Evolutionary conservation across 108 stramenopile species (phyloP), one percentile per base, ranked within the genome.

Genomic region (Nannochloropsis oceanica): DNA sequence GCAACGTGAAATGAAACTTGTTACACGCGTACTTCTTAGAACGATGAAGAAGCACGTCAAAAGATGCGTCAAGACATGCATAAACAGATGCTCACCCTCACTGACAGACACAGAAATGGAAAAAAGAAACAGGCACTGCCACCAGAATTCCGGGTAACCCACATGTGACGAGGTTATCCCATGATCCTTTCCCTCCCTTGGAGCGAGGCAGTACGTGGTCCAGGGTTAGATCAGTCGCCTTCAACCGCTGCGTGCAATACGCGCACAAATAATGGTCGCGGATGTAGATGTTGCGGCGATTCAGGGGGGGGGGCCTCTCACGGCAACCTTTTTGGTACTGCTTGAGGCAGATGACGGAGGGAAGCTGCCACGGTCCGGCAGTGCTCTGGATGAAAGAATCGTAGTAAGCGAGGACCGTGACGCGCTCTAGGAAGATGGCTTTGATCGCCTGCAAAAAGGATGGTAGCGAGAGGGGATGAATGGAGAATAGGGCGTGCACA

Each of bases 361-460:
- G 90, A 26, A 91, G 85, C 42, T 81, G 42, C 8, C 88, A 80
- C 59, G 44, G 79, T 22, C 43, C 27, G 43, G 87, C 26, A 9
- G 87, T 27, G 44, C 84, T 84, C 8, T 87, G 90, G 25, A 91
- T 73, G 14, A 27, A 26, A 8, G 44, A 44, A 79, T 90, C 90
- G 84, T 91, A 86, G 43, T 84, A 82, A 42, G 88, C 86, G 34
- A 91, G 81, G 11, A 91, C 91, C 24, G 43, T 44, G 25, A 90
- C 91, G 43, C 89, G 88, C 27, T 89, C 88, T 59, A 84, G 84
- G 44, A 89, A 91, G 22, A 90, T 90, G 14, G 91, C 91, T 86
- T 90, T 91, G 22, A 91, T 84, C 24, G 90, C 88, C 26, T 89
- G 85, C 43, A 85, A 84, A 84, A 85, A 89, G 43, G 85, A 81